Base-by-base conservation (phyloP, 768 basidiomycete species). In the Leccinum obscurum region DNA sequence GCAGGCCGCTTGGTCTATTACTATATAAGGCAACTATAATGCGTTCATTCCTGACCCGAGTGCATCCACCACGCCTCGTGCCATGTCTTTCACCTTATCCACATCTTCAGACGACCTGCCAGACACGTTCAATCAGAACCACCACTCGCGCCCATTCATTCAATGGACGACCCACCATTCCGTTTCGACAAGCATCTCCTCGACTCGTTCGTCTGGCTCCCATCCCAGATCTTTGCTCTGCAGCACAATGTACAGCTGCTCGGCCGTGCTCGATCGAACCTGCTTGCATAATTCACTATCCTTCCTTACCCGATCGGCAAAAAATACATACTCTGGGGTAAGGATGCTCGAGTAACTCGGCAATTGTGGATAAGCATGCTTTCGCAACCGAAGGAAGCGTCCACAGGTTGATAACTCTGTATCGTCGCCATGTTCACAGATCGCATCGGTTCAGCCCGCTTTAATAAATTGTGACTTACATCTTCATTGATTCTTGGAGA, bases 251-350 rank as follows among this genome's bases (percentile, higher is more conserved):
- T 94, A 97, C 8, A 97, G 72, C 62, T 89, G 84, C 72, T 96
- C 95, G 3, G 93, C 91, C 1, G 91, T 86, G 60, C 87, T 85
- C 10, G 86, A 80, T 57, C 95, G 87, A 58, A 95, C 79, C 93
- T 96, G 55, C 41, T 48, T 48, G 57, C 35, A 35, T 52, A 55
- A 10, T 44, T 66, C 55, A 62, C 46, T 49, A 32, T 30, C 52
- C 34, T 52, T 49, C 56, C 54, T 55, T 56, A 57, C 28, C 44
- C 10, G 62, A 63, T 58, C 53, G 60, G 30, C 41, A 56, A 62
- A 50, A 51, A 51, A 64, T 48, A 72, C 80, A 69, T 68, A 94
- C 95, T 75, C 82, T 86, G 46, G 95, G 93, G 74, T 89, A 93
- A 55, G 82, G 78, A 73, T 98, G 95, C 2, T 77, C 76, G 55